A percentile compares a stretch with the other conserved stretches of the same genome.
These are phyloP conservation scores for Ophiostoma tasmaniense DNA, from an alignment of 2,329 filamentous ascomycete species.

Conservation along the genomic window DNA sequence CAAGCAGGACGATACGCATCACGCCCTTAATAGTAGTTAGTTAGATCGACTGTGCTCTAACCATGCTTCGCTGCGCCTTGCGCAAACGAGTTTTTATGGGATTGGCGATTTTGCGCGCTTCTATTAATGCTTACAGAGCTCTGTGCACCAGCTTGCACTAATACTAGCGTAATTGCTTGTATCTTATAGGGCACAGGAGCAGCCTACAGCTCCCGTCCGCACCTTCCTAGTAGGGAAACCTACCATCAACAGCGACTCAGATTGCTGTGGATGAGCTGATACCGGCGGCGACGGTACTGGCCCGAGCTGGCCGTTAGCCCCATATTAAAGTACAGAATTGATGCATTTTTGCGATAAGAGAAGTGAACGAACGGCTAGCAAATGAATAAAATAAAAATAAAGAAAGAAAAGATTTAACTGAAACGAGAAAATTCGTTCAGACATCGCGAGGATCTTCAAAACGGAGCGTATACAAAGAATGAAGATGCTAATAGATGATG, in stretches of 20 bases:
- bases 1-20: too few species aligned
- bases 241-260: not conserved
- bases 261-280: not conserved
- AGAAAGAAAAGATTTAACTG: not conserved
- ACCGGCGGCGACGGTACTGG: not conserved
- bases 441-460: not conserved
- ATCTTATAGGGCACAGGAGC: too few species aligned
- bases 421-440: not conserved
- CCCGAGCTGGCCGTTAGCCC: not conserved
- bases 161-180: not conserved
- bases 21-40: too few species aligned
- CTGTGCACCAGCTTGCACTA: not conserved
- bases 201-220: not conserved
- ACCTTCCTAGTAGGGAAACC: constrained; percentile 5
- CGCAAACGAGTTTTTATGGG: too few species aligned
- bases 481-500: not conserved
- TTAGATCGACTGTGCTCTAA: not conserved
- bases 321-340: not conserved
- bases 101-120: not conserved
- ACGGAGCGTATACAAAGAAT: not conserved
- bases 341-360: not conserved
- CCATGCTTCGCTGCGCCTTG: not conserved
- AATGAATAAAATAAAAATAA: not conserved
- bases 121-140: not conserved
- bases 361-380: not conserved